phyloP scores from a whole-genome alignment of 306 rosid species.

The Leucaena leucocephala region DNA sequence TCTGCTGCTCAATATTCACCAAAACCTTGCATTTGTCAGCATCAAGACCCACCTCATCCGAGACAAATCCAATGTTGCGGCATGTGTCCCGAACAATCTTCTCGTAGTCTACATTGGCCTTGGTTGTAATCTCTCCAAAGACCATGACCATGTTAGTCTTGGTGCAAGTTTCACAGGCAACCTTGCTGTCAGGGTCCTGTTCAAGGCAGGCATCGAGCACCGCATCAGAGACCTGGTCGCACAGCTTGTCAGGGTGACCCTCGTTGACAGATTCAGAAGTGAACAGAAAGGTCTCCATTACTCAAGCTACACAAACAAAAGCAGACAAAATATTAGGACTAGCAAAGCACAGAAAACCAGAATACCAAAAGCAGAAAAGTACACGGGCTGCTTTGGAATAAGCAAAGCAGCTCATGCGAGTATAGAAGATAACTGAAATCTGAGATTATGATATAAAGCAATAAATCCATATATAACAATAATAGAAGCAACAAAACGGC shows the following conservation, averaged over 20 bases:
- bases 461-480: not conserved
- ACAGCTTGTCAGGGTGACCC: conserved; percentile 62
- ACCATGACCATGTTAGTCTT: conserved; percentile 49
- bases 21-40: conserved; percentile 53
- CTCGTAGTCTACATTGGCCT: conserved; percentile 47
- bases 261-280: conserved; percentile 57
- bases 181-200: conserved; percentile 51
- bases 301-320: conserved; percentile 31
- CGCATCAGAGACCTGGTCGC: conserved; percentile 46
- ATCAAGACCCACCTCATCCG: conserved; percentile 53
- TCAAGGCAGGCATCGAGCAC: conserved; percentile 50
- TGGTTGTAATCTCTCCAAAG: conserved; percentile 54
- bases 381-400: not conserved
- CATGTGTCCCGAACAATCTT: conserved; percentile 53
- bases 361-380: not conserved
- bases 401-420: not conserved
- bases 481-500: not conserved
- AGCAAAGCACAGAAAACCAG: not conserved
- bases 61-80: conserved; percentile 43
- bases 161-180: conserved; percentile 50
- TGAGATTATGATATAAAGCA: not conserved
- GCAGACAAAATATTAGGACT: conserved; percentile 6
- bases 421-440: not conserved
- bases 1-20: conserved; percentile 39
- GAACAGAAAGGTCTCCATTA: conserved; percentile 48